Conservation (phyloP, 2,329 filamentous ascomycete genomes). For the Trichoderma polysporum region DNA sequence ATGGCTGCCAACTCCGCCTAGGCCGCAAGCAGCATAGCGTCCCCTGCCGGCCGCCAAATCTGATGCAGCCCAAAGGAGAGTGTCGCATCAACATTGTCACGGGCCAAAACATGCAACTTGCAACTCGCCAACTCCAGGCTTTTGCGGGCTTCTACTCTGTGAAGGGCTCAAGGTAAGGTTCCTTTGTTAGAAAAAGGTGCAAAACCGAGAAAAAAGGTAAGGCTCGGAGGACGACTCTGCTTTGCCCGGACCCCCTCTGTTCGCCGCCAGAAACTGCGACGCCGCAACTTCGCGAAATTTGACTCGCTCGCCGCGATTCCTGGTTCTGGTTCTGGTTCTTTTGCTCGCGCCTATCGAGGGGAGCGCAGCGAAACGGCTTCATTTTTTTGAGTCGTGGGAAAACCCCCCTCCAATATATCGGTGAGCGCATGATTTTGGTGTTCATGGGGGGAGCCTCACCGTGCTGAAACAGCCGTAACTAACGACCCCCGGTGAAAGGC, state of each 20-base stretch:
- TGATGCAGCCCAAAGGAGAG: slow-evolving; percentile 19
- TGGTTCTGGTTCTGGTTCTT: not conserved
- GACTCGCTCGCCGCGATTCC: slow-evolving; percentile 13
- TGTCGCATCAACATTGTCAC: slow-evolving; percentile 30
- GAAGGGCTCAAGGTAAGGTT: slow-evolving; percentile 22
- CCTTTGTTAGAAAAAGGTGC: not conserved
- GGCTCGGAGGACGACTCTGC: not conserved
- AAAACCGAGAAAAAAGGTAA: not conserved
- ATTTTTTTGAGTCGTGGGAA: not conserved
- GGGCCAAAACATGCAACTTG: slow-evolving; percentile 30
- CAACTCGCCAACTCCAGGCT: slow-evolving; percentile 21
- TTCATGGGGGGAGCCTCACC: not conserved
- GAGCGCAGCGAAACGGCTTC: not conserved
- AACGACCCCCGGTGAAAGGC: slow-evolving; percentile 5
- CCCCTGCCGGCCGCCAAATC: slow-evolving; percentile 10
- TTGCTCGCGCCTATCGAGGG: not conserved
- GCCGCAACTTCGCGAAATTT: slow-evolving; percentile 16
- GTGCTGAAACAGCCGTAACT: slow-evolving; percentile 12
- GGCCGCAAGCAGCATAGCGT: slow-evolving; percentile 13
- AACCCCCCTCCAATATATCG: slow-evolving; percentile 11
- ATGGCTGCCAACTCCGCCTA: slow-evolving; percentile 31
- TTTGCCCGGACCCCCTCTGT: not conserved
- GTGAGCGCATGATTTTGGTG: slow-evolving; percentile 18
- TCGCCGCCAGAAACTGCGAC: slow-evolving; percentile 13
- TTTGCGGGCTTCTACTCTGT: slow-evolving; percentile 17